Evolutionary conservation across 495 filamentous ascomycete genomes (phyloP).

Genomic region (Ascobolus immersus): DNA sequence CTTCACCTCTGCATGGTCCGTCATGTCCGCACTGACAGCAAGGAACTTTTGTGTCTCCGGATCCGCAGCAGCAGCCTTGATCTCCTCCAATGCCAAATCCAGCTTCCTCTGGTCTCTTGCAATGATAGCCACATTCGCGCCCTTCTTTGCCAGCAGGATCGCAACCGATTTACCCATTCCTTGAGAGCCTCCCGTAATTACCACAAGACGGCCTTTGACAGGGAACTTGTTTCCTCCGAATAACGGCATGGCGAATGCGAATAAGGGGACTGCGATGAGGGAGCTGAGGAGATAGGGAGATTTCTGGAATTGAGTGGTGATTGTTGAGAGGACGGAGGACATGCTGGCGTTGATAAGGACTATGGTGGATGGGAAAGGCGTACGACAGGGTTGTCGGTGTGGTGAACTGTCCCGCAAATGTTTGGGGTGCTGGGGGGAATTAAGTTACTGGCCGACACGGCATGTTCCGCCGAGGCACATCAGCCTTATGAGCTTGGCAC

Average conservation of each 20-base stretch:
- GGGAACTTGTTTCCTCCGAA: slow-evolving; percentile 46
- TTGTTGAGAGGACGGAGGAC: too few relatives aligned
- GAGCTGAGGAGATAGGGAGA: slow-evolving; percentile 10
- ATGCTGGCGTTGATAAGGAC: too few relatives aligned
- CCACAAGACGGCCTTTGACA: slow-evolving; percentile 57
- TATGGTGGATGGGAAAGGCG: too few relatives aligned
- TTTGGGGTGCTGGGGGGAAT: too few relatives aligned
- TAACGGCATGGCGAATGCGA: slow-evolving; percentile 22
- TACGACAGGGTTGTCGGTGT: too few relatives aligned
- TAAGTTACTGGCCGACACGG: too few relatives aligned
- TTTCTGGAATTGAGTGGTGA: too few relatives aligned
- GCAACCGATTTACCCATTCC: slow-evolving; percentile 65
- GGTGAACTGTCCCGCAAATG: too few relatives aligned
- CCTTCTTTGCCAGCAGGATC: slow-evolving; percentile 47
- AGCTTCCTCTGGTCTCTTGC: slow-evolving; percentile 55
- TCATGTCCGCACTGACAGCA: slow-evolving; percentile 65
- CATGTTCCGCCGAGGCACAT: too few relatives aligned
- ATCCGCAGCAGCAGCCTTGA: slow-evolving; percentile 36
- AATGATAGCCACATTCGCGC: slow-evolving; percentile 67
- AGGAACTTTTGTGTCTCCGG: slow-evolving; percentile 49
- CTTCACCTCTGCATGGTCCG: slow-evolving; percentile 35
- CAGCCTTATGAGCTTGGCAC: too few relatives aligned
- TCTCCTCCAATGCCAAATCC: slow-evolving; percentile 37
- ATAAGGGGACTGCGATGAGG: slow-evolving; percentile 16
- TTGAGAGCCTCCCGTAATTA: slow-evolving; percentile 80